phyloP scores from a whole-genome alignment of 345 rosid species.

The Aquilaria yunnanensis region DNA sequence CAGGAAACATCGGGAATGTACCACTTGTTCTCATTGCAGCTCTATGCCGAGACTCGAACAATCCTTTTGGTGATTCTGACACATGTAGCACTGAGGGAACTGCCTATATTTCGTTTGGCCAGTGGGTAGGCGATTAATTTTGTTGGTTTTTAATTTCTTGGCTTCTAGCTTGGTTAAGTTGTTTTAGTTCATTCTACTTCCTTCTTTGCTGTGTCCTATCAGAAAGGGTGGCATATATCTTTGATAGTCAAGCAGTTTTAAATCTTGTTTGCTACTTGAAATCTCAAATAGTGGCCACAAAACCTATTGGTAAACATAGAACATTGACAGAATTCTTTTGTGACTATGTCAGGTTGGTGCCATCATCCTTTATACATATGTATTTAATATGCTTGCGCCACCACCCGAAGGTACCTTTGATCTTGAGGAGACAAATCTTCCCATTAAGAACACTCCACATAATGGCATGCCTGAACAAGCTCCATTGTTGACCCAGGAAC shows the following conservation, averaged over 20 bases:
- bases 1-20: slow-evolving; percentile 98
- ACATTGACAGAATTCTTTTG: no score
- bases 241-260: no score
- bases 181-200: no score
- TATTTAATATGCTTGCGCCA: slow-evolving; percentile 86
- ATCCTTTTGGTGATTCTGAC: slow-evolving; percentile 85
- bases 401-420: slow-evolving; percentile 91
- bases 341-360: slow-evolving; percentile 78
- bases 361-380: slow-evolving; percentile 90
- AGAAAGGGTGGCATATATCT: no score
- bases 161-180: no score
- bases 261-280: no score
- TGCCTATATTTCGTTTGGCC: slow-evolving; percentile 98
- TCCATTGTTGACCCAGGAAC: slow-evolving; percentile 55
- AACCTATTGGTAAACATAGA: no score
- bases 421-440: slow-evolving; percentile 43
- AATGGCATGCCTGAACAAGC: slow-evolving; percentile 47
- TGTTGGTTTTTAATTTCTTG: neutral
- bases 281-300: no score
- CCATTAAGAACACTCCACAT: slow-evolving; percentile 45
- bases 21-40: slow-evolving; percentile 97
- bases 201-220: no score
- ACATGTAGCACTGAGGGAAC: slow-evolving; percentile 84
- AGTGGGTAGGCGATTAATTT: slow-evolving; percentile 57
- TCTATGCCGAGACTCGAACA: slow-evolving; percentile 71